Conservation (phyloP, 805 yeast genomes). For the Nakazawaea anatomiae region DNA sequence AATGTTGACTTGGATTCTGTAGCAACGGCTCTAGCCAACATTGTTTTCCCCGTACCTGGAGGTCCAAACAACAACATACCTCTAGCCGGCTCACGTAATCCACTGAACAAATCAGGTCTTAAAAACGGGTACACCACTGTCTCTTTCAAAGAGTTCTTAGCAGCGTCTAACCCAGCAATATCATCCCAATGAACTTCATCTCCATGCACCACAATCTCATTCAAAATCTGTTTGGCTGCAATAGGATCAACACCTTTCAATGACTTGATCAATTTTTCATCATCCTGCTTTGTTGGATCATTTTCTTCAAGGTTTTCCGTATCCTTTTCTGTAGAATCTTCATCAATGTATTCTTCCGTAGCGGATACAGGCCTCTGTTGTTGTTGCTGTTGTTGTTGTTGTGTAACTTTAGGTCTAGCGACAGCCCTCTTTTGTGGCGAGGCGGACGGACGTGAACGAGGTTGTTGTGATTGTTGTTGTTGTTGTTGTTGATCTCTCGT, state of each 20-base stretch:
- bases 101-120: constrained; percentile 87
- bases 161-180: constrained; percentile 86
- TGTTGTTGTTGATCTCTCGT: constrained; percentile 1
- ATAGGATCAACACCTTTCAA: constrained; percentile 67
- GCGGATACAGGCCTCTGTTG: neutral
- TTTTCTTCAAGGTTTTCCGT: constrained; percentile 22
- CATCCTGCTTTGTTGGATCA: constrained; percentile 18
- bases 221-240: constrained; percentile 79
- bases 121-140: constrained; percentile 94
- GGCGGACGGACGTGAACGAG: constrained; percentile 1
- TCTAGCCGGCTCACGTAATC: constrained; percentile 87
- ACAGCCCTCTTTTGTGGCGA: constrained; percentile 1
- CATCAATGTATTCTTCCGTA: constrained; percentile 10
- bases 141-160: constrained; percentile 84
- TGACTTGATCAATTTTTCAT: constrained; percentile 34
- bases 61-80: constrained; percentile 98
- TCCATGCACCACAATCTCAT: constrained; percentile 84
- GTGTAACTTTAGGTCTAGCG: neutral
- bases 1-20: constrained; percentile 91
- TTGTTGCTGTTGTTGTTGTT: neutral
- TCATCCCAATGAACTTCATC: constrained; percentile 95
- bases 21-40: constrained; percentile 96
- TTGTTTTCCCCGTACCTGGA: constrained; percentile 98
- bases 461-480: neutral
- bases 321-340: constrained; percentile 20